Evolutionary conservation across 129 eudicot species (phyloP), one percentile per base, ranked within the genome.

Genomic region (Mikania micrantha): DNA sequence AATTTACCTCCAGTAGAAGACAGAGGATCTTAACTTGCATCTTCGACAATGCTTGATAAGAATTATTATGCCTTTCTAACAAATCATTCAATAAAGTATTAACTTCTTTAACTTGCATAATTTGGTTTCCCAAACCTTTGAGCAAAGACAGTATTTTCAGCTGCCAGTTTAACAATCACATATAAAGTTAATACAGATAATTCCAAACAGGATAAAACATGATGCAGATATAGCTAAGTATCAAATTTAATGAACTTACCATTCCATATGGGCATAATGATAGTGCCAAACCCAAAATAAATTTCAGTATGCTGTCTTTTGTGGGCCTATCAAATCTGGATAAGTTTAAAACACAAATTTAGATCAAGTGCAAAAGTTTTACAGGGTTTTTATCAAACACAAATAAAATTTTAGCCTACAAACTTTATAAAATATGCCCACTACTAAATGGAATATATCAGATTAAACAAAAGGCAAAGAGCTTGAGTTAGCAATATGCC

Each of bases 1-100:
- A 20, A 29, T 15, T 70, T 66, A 90, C 97, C 95, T 91, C 95
- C 38, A 91, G 79, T 65, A 91, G 38, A 74, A 84, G 91, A 78
- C 96, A 88, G 6, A 88, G 80, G 32, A 81, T 75, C 60, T 84
- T 77, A 52, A 84, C 83, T 70, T 93, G 95, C 76, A 39, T 69
- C 49, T 73, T 74, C n/a, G 96, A 80, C 77, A 93, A 69, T 45
- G 79, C 62, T 9, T 34, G 52, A 52, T 21, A 44, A 5, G 67
- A 71, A 50, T 77, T 78, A 50, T 77, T 59, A 35, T 83, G 88
- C 21, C 90, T 76, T 27, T 80, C 74, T 74, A 88, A 64, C 70
- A 93, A 86, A 52, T 84, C 90, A 74, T 61, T 58, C 10, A 93
- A 76, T 61, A 86, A 74, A 39, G 78, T 58, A 31, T 35, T 73